These are phyloP conservation scores for Gossypium aridum DNA, from an alignment of 441 rosid genomes.

Conservation along the genomic window DNA sequence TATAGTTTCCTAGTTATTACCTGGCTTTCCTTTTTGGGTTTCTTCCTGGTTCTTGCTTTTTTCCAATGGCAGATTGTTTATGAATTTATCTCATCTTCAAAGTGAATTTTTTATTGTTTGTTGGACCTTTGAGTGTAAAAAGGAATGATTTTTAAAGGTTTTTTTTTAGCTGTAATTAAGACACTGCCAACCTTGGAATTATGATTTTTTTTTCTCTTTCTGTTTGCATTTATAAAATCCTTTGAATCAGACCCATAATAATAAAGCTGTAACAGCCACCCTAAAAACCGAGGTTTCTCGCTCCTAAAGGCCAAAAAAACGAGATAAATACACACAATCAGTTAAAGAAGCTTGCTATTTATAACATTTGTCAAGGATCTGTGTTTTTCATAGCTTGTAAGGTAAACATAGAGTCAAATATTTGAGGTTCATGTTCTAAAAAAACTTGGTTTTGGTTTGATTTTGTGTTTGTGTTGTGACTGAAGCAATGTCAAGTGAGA, in stretches of 20 bases:
- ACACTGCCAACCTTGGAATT: constrained; percentile 11
- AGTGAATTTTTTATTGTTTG: constrained; percentile 11
- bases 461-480: constrained; percentile 13
- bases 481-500: constrained; percentile 28
- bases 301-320: constrained; percentile 15
- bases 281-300: constrained; percentile 6
- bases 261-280: constrained; percentile 17
- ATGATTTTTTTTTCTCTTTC: not conserved
- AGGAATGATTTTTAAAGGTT: not conserved
- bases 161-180: constrained; percentile 1
- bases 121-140: not conserved
- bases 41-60: constrained; percentile 12
- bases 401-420: not conserved
- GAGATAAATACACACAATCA: constrained; percentile 4
- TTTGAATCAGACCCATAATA: too few species aligned
- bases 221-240: not conserved
- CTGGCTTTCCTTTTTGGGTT: not conserved
- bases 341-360: constrained; percentile 17
- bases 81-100: constrained; percentile 4
- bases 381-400: not conserved
- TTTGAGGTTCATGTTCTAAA: not conserved
- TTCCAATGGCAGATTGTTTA: constrained; percentile 18
- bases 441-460: not conserved
- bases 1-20: constrained; percentile 1
- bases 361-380: constrained; percentile 25